Base-by-base conservation (phyloP, 1,284 basidiomycete genomes). In the Amylostereum areolatum region DNA sequence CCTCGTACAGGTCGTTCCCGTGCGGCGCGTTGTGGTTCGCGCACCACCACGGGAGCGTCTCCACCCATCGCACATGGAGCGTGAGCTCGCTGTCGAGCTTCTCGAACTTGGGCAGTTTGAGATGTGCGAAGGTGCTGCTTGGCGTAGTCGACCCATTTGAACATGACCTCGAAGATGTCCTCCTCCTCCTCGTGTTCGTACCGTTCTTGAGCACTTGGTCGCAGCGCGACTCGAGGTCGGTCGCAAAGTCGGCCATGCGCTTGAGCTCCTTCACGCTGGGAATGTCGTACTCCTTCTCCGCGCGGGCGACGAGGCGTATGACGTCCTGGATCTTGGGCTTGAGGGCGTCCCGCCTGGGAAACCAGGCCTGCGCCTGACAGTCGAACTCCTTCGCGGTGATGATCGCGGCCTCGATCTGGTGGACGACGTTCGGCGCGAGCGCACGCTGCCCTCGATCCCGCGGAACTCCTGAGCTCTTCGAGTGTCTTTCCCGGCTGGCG, bases 1-100 rank as follows among this genome's bases (percentile, higher is more conserved):
- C 88, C 25, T 83, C 75, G 24, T 86, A 69, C 46, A 90, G 74
- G 5, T 67, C 64, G 55, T 81, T 73, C 10, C 79, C 77, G 56
- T 87, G 83, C 9, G 77, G 70, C 52, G 73, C 69, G 47, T 74
- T 67, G 60, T 89, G 83, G 48, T 82, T 77, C 2, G 69, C 65
- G 57, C 82, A 85, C 58, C 78, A 85, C 89, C 89, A 91, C 3
- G 89, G 89, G 43, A 91, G 69, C 34, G 80, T 76, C 57, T 79
- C 73, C 30, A 88, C 52, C 88, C 88, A 91, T 43, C 75, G 72
- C 52, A 79, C 72, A 61, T 91, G 88, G 24, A 69, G 59, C 43
- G 70, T 73, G 10, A 90, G 71, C 62, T 90, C 83, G 27, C 68
- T 68, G 46, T 85, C 81, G 40, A 91, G 68, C 58, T 78, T 80